Base-by-base conservation (phyloP, 805 yeast genomes). In the Wickerhamiella australiensis region DNA sequence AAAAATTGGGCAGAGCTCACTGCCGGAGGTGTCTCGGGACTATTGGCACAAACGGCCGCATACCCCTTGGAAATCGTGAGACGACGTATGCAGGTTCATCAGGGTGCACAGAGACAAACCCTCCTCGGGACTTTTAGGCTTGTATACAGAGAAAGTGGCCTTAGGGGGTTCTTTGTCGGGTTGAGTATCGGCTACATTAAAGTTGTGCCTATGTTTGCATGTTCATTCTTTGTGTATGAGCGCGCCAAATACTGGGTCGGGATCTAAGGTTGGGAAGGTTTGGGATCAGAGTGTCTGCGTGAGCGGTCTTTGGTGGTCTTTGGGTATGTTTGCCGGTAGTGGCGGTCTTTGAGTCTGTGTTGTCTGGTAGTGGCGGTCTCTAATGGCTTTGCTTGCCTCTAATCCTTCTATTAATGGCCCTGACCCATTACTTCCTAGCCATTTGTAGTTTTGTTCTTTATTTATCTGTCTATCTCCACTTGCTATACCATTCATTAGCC, bases 21-120 rank as follows among this genome's bases (percentile, higher is more conserved):
- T 3, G 95, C 97, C 5, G 98, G 98, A 50, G 98, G 97, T 1
- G 59, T 84, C n/a, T 94, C 96, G 0, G 98, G 98, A 11, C 77
- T 90, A 81, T 73, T 79, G 33, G 85, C 97, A 1, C 98, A 92
- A 65, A 86, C 96, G 1, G 94, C 97, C 0, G 90, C 95, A 4
- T 92, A 92, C 61, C 98, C 98, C 1, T 82, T 92, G 57, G 99
- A 92, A 67, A 95, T 92, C 36, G 77, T 92, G 20, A 74, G 98
- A 61, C 75, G 99, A 64, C 73, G 97, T 59, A 80, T 92, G 85
- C 99, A 92, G 68, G 98, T 92, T 21, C 88, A 94, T 33, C 94
- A 90, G 11, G 83, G 81, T 3, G 20, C 25, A 13, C n/a, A 43
- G 26, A 22, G 54, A 22, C 50, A 36, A 22, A 36, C 52, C 22